A percentile compares a stretch with the other conserved stretches of the same genome.
phyloP scores from a whole-genome alignment of 441 rosid genomes.

The Pelargonium cotyledonis region DNA sequence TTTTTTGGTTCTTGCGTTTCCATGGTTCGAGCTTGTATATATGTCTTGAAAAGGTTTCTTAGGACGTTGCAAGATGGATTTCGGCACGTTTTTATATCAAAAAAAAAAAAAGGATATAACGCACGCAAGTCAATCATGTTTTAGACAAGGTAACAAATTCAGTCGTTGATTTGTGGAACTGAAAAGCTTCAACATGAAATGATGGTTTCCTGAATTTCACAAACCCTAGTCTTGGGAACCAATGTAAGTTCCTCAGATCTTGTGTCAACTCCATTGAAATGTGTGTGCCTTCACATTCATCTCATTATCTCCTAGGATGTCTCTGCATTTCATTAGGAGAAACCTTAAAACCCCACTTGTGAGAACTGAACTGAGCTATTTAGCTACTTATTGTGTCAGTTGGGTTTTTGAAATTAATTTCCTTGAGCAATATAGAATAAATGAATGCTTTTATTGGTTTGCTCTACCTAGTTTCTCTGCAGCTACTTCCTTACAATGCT shows the following conservation, averaged over 20 bases:
- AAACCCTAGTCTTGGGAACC: not conserved
- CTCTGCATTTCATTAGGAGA: not conserved
- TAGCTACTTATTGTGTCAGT: not conserved
- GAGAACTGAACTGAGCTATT: not conserved
- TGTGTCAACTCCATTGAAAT: not conserved
- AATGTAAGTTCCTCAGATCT: not conserved
- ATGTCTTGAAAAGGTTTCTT: no score
- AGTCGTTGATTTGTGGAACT: not conserved
- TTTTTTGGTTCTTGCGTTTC: not conserved
- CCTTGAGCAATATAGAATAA: not conserved
- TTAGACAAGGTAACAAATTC: not conserved
- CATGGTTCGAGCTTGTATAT: no score
- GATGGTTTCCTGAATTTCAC: not conserved
- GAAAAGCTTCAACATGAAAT: not conserved
- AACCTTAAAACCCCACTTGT: not conserved
- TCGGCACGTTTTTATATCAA: no score
- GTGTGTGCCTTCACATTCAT: not conserved
- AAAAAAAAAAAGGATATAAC: no score
- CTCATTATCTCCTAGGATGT: not conserved
- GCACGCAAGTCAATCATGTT: no score
- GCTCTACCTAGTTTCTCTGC: not conserved
- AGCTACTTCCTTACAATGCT: conserved; percentile 7
- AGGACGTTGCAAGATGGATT: no score
- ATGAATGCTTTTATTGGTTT: not conserved
- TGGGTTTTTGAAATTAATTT: not conserved